Percentiles rank a stretch among this genome's conserved stretches.
phyloP scores from a whole-genome alignment of 805 yeast species.

The Nakazawaea molendinolei region DNA sequence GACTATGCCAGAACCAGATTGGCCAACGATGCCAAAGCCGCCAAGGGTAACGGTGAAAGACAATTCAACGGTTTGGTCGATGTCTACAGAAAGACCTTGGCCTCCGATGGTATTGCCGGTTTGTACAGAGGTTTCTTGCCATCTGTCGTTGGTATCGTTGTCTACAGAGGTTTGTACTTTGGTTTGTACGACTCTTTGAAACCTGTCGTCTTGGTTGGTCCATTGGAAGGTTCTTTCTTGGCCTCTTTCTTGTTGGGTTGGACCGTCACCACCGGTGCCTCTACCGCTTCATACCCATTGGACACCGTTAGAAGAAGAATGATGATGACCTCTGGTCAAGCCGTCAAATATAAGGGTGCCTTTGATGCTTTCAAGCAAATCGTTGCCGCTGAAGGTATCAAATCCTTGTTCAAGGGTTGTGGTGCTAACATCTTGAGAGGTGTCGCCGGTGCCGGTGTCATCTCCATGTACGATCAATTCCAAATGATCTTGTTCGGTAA shows the following conservation, averaged over 20 bases:
- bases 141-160: constrained; percentile 94
- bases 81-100: constrained; percentile 93
- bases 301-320: constrained; percentile 99
- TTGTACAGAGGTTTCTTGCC: constrained; percentile 99
- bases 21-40: constrained; percentile 94
- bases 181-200: constrained; percentile 96
- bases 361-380: constrained; percentile 87
- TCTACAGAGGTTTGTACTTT: constrained; percentile 98
- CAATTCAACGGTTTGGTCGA: constrained; percentile 96
- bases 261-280: constrained; percentile 97
- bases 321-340: constrained; percentile 99
- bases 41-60: constrained; percentile 83
- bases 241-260: constrained; percentile 97
- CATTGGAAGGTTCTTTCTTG: constrained; percentile 88
- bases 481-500: constrained; percentile 93
- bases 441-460: constrained; percentile 99
- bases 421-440: constrained; percentile 99
- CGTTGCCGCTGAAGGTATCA: constrained; percentile 93
- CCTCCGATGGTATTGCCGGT: constrained; percentile 96
- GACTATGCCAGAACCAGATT: constrained; percentile 99
- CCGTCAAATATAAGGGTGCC: constrained; percentile 93
- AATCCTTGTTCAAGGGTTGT: constrained; percentile 96
- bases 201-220: constrained; percentile 91
- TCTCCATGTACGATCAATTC: constrained; percentile 95
- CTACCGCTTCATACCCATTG: constrained; percentile 98